A percentile compares a stretch with the other conserved stretches of the same genome.
These are phyloP conservation scores for Gardenia jasminoides DNA, from an alignment of 257 asterid species.

Conservation along the genomic window DNA sequence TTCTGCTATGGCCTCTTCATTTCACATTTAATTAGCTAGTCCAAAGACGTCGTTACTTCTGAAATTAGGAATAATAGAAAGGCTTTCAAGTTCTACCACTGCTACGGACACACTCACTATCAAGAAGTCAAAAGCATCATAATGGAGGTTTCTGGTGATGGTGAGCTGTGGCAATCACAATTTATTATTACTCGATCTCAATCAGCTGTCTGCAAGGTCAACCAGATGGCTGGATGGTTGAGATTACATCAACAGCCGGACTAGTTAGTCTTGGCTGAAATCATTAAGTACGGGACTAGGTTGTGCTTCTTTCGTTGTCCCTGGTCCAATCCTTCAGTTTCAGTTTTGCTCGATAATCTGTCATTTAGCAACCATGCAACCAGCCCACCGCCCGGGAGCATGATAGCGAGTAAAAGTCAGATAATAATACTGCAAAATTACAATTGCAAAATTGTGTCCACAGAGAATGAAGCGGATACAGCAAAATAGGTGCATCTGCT, in stretches of 20 bases:
- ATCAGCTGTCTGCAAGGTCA: not conserved
- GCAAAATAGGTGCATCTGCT: not conserved
- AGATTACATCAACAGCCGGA: too few relatives aligned
- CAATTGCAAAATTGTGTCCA: not conserved
- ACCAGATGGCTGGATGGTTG: too few relatives aligned
- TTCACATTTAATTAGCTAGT: not conserved
- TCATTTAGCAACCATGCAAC: not conserved
- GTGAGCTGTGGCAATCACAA: not conserved
- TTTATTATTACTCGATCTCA: not conserved
- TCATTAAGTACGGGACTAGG: not conserved
- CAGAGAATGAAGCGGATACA: too few relatives aligned
- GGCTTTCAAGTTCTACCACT: not conserved
- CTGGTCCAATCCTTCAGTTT: not conserved
- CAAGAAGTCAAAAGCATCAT: not conserved
- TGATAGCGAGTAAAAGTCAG: not conserved
- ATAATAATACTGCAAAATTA: not conserved
- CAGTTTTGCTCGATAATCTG: not conserved
- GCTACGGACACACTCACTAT: not conserved
- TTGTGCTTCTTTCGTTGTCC: not conserved
- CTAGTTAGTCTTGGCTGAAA: constrained; percentile 7
- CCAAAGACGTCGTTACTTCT: not conserved
- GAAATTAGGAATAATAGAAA: not conserved
- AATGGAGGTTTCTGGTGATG: not conserved
- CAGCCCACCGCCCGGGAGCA: not conserved
- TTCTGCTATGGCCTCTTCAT: not conserved